A percentile compares a stretch with the other conserved stretches of the same genome.
These are phyloP conservation scores for Tricholoma matsutake DNA, from an alignment of 768 basidiomycete species.

Conservation along the genomic window DNA sequence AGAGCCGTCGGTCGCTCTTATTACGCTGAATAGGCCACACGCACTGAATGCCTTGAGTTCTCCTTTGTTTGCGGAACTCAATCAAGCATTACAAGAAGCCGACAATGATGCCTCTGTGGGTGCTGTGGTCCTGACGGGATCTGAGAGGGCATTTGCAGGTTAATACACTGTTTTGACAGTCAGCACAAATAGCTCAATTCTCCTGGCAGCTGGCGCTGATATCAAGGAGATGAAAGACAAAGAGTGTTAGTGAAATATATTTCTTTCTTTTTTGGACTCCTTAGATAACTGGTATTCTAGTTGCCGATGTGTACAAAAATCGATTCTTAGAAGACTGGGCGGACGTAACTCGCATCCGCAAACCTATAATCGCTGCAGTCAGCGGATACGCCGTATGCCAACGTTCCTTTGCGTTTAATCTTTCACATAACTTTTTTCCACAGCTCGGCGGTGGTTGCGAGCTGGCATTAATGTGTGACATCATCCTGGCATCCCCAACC, in stretches of 20 bases:
- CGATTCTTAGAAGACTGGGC: slow-evolving; percentile 89
- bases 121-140: slow-evolving; percentile 90
- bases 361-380: slow-evolving; percentile 95
- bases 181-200: background rate
- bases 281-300: slow-evolving; percentile 32
- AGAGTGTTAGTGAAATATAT: slow-evolving; percentile 54
- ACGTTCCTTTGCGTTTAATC: background rate
- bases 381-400: slow-evolving; percentile 84
- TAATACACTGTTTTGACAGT: slow-evolving; percentile 23
- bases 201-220: slow-evolving; percentile 80
- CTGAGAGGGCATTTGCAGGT: slow-evolving; percentile 93
- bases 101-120: slow-evolving; percentile 71
- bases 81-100: slow-evolving; percentile 66
- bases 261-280: background rate
- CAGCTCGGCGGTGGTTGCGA: slow-evolving; percentile 98
- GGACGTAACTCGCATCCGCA: slow-evolving; percentile 66
- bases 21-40: slow-evolving; percentile 88
- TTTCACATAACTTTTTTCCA: background rate
- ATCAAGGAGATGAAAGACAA: slow-evolving; percentile 99
- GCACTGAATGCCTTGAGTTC: slow-evolving; percentile 85
- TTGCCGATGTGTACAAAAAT: slow-evolving; percentile 81
- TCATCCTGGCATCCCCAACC: slow-evolving; percentile 85
- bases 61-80: slow-evolving; percentile 79
- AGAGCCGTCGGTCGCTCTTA: slow-evolving; percentile 66
- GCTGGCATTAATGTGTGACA: slow-evolving; percentile 94